phyloP scores from a whole-genome alignment of 352 stramenopile genomes.

The Phytopythium cucurbitacearum region DNA sequence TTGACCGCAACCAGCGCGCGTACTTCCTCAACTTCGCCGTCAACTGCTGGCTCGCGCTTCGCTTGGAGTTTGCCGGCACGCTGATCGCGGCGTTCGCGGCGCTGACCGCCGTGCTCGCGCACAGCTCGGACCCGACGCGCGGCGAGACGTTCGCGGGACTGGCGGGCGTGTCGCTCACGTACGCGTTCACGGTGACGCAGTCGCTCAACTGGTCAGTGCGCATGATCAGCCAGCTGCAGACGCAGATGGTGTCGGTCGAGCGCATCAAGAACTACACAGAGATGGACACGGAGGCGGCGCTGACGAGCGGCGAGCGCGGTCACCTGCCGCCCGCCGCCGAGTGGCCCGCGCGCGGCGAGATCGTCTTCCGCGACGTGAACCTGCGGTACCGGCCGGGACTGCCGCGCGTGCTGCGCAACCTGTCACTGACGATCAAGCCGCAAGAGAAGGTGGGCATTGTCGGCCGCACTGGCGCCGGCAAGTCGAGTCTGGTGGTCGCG shows the following conservation, averaged over 20 bases:
- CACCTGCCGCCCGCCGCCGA: conserved; percentile 41
- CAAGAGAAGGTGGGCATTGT: conserved; percentile 86
- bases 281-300: conserved; percentile 63
- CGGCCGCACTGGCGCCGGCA: conserved; percentile 86
- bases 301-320: conserved; percentile 80
- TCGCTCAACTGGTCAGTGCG: conserved; percentile 75
- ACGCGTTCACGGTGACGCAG: conserved; percentile 77
- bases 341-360: conserved; percentile 80
- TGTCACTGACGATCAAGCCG: conserved; percentile 77
- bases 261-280: conserved; percentile 69
- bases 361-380: conserved; percentile 87
- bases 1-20: conserved; percentile 66
- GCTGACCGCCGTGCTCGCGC: conserved; percentile 46
- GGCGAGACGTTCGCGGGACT: conserved; percentile 49
- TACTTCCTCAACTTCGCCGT: conserved; percentile 75
- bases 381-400: conserved; percentile 86
- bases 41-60: conserved; percentile 74
- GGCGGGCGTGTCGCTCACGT: conserved; percentile 67
- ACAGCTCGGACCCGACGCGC: conserved; percentile 31
- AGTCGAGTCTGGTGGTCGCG: conserved; percentile 87
- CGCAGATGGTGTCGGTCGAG: conserved; percentile 75
- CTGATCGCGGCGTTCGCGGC: conserved; percentile 55
- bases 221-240: conserved; percentile 74
- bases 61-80: conserved; percentile 67
- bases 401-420: conserved; percentile 52